Conservation (phyloP, 2,329 filamentous ascomycete genomes). For the Epichloe aotearoae region DNA sequence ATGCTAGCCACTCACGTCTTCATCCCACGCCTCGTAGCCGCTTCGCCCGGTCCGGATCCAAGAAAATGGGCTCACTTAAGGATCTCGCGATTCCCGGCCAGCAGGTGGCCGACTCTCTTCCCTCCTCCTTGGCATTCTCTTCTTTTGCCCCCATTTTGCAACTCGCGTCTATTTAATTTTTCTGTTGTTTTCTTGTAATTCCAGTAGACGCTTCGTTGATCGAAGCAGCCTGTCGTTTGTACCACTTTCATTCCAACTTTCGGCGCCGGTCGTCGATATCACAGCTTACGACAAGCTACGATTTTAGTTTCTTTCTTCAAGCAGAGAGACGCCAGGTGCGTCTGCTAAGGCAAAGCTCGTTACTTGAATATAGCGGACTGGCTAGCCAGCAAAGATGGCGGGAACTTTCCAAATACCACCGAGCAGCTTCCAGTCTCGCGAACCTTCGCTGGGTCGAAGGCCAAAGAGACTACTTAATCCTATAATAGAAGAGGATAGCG, state of each 20-base stretch:
- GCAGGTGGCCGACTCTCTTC: slow-evolving; percentile 11
- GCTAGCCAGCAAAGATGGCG: slow-evolving; percentile 28
- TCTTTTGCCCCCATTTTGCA: slow-evolving; percentile 19
- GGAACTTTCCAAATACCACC: slow-evolving; percentile 17
- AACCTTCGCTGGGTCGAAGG: slow-evolving; percentile 44
- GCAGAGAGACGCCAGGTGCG: neutral
- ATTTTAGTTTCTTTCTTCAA: neutral
- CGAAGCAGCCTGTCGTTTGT: slow-evolving; percentile 29
- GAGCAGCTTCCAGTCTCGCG: slow-evolving; percentile 29
- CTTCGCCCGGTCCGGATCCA: slow-evolving; percentile 8
- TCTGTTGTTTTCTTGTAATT: slow-evolving; percentile 15
- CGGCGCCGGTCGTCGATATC: slow-evolving; percentile 25
- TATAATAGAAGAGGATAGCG: slow-evolving; percentile 46
- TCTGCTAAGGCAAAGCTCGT: neutral
- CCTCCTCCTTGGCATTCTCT: slow-evolving; percentile 20
- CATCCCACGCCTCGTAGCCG: slow-evolving; percentile 14
- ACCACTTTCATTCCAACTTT: slow-evolving; percentile 10
- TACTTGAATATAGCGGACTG: slow-evolving; percentile 18
- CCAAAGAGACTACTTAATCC: slow-evolving; percentile 45
- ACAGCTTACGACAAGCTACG: slow-evolving; percentile 8
- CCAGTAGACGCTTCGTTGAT: slow-evolving; percentile 28
- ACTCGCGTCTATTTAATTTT: neutral
- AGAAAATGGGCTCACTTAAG: slow-evolving; percentile 13
- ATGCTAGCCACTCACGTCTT: slow-evolving; percentile 14
- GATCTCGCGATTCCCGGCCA: slow-evolving; percentile 16